Percentiles rank a stretch among this genome's conserved stretches.
Conservation (phyloP, 352 stramenopile genomes). For the Thraustochytrium striatum region DNA sequence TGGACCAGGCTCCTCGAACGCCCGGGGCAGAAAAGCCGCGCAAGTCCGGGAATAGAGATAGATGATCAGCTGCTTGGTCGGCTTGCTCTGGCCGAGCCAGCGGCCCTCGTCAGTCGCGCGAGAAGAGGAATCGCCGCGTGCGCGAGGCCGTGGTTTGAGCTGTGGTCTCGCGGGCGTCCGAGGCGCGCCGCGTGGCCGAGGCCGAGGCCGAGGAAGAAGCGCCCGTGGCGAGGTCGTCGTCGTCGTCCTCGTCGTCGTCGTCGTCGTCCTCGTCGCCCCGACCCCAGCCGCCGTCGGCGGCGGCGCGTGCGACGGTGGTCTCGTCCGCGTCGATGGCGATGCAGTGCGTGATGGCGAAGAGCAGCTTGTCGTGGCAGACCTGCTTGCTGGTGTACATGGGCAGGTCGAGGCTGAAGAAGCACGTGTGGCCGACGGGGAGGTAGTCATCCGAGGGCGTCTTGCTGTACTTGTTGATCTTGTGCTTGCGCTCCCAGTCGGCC, state of each 20-base stretch:
- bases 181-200: not conserved
- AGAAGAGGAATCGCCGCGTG: not conserved
- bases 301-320: constrained; percentile 44
- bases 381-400: constrained; percentile 61
- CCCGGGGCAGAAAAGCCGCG: too few species aligned
- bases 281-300: not conserved
- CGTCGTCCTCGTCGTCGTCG: constrained; percentile 18
- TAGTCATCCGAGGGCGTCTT: constrained; percentile 60
- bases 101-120: not conserved
- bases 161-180: not conserved
- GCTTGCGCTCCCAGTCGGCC: constrained; percentile 58
- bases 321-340: constrained; percentile 47
- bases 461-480: constrained; percentile 59
- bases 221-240: not conserved
- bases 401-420: constrained; percentile 68
- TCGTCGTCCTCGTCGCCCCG: constrained; percentile 26
- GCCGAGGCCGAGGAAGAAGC: not conserved
- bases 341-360: constrained; percentile 45
- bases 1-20: too few species aligned
- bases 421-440: constrained; percentile 66
- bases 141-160: not conserved
- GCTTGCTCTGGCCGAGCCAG: constrained; percentile 1
- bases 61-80: constrained; percentile 31
- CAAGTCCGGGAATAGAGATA: too few species aligned
- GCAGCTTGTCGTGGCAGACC: constrained; percentile 53